Base-by-base conservation (phyloP, 768 basidiomycete genomes). In the Wakefieldia striispora region DNA sequence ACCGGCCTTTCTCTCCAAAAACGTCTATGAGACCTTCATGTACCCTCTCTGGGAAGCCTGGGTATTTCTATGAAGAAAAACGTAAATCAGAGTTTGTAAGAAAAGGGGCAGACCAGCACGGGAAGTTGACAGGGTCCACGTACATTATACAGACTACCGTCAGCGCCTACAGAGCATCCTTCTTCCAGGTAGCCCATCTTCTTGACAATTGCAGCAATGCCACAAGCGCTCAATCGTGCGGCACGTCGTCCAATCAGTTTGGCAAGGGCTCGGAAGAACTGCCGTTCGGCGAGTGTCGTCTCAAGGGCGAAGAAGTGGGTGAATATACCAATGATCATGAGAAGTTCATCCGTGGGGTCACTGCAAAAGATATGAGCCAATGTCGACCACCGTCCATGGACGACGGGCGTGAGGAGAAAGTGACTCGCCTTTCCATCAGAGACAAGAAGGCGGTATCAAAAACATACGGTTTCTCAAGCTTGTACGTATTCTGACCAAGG, bases 401-500 rank as follows among this genome's bases (percentile, higher is more conserved):
- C 3, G 16, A 19, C 2, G 29, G 3, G 11, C 27, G 27, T 6
- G 2, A 29, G 27, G 9, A 2, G 27, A 24, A 11, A 4, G n/a
- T 3, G 7, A 35, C 72, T 45, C 54, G 88, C 92, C 85, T 90
- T 73, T 98, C 95, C 87, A 99, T 97, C 38, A 98, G 76, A 36
- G 92, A 95, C 53, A 99, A 73, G 76, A 97, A 97, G 1, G 95
- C 95, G 2, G 97, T 99, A 68, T 99, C 95, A 61, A 99, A 85
- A 24, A 81, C 85, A 66, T 94, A 94, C 17, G 93, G 82, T 56
- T 81, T 90, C 71, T 98, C 95, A 34, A 99, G 82, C 75, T 98
- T 97, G 81, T 97, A 97, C 1, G 95, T 97, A 68, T 95, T 92
- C 71, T 99, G 95, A 21, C 97, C 95, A 26, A 97, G 80, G 84